These are phyloP conservation scores for Zangia roseola DNA, from an alignment of 768 basidiomycete species.

Conservation along the genomic window DNA sequence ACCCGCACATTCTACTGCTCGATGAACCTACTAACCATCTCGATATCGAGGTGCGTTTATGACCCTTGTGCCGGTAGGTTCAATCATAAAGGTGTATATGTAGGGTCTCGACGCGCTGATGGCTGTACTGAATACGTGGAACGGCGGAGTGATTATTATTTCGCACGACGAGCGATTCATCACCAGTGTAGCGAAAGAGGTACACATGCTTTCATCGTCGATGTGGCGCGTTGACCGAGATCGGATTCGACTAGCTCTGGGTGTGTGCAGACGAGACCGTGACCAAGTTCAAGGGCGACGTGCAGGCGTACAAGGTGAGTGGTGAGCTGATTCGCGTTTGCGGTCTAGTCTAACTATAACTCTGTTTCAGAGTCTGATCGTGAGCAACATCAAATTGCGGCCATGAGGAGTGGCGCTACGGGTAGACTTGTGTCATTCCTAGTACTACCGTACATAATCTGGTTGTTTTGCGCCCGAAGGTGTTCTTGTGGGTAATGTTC, in stretches of 20 bases:
- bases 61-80: neutral
- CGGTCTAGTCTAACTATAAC: neutral
- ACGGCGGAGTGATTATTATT: slow-evolving; percentile 89
- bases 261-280: slow-evolving; percentile 86
- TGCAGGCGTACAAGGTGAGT: slow-evolving; percentile 84
- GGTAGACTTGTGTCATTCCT: too few relatives aligned
- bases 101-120: slow-evolving; percentile 95
- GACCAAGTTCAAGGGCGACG: slow-evolving; percentile 84
- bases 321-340: neutral
- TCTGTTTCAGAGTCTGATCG: slow-evolving; percentile 62
- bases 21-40: slow-evolving; percentile 98
- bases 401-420: slow-evolving; percentile 29
- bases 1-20: slow-evolving; percentile 88
- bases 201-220: slow-evolving; percentile 21
- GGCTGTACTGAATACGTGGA: slow-evolving; percentile 75
- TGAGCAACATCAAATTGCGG: slow-evolving; percentile 64
- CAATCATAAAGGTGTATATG: slow-evolving; percentile 1
- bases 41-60: slow-evolving; percentile 76
- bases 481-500: too few relatives aligned
- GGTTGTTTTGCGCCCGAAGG: too few relatives aligned
- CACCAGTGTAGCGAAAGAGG: slow-evolving; percentile 84
- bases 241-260: slow-evolving; percentile 62
- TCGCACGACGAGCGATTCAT: slow-evolving; percentile 97
- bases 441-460: too few relatives aligned
- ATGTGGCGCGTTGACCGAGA: slow-evolving; percentile 1